Percentiles rank a stretch among this genome's conserved stretches.
Evolutionary conservation across 495 filamentous ascomycete genomes (phyloP).

Genomic region (Trichodelitschia bisporula): DNA sequence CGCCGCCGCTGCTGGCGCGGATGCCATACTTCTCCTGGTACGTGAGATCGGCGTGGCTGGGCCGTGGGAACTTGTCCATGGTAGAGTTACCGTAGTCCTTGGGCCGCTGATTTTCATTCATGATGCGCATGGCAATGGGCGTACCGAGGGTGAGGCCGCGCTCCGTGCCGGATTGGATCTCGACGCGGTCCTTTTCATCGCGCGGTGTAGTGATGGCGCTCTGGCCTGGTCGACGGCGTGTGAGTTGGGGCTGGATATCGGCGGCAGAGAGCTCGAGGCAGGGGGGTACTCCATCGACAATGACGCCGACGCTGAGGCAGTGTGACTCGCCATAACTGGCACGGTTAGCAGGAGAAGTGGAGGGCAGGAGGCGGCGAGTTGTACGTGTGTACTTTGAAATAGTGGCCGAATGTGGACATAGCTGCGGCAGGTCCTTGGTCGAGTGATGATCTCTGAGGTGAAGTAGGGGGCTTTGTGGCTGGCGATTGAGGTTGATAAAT

Average conservation of each 20-base stretch:
- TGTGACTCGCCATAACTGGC: constrained; percentile 16
- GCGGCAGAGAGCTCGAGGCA: constrained; percentile 70
- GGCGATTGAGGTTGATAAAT: no score
- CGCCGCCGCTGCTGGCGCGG: constrained; percentile 79
- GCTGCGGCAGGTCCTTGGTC: background rate
- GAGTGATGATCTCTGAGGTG: no score
- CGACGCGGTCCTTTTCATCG: constrained; percentile 74
- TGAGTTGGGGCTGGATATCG: constrained; percentile 92
- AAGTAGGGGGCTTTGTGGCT: no score
- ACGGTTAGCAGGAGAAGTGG: constrained; percentile 1
- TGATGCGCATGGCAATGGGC: constrained; percentile 68
- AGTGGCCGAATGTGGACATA: constrained; percentile 83
- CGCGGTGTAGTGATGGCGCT: constrained; percentile 75
- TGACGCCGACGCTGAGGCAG: constrained; percentile 16
- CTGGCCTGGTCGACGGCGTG: constrained; percentile 73
- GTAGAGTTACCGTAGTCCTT: constrained; percentile 82
- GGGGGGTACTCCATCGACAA: constrained; percentile 44
- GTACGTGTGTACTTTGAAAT: constrained; percentile 25
- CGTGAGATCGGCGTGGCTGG: constrained; percentile 89
- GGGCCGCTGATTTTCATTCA: constrained; percentile 82
- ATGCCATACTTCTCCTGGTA: constrained; percentile 95
- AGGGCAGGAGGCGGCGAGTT: background rate
- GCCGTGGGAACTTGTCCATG: constrained; percentile 78
- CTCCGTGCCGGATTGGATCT: constrained; percentile 88
- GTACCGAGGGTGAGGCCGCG: constrained; percentile 81